Conservation (phyloP, 768 basidiomycete genomes). For the Pleurotus giganteus region DNA sequence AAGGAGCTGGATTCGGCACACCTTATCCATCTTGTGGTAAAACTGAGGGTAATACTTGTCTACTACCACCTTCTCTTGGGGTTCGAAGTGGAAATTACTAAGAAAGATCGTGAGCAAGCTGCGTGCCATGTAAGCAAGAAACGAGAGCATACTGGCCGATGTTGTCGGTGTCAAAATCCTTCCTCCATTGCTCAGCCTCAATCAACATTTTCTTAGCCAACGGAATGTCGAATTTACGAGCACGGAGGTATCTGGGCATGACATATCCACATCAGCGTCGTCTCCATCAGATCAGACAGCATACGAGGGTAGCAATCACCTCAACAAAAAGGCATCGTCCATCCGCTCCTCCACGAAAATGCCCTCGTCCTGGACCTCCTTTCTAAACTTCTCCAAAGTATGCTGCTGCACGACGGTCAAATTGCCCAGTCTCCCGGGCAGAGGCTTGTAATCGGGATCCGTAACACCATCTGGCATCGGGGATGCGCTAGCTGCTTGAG, state of each 20-base stretch:
- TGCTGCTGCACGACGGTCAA: conserved; percentile 60
- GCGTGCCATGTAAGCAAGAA: neutral
- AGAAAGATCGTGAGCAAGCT: neutral
- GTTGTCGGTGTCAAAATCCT: conserved; percentile 79
- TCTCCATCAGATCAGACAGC: neutral
- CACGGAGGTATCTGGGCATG: conserved; percentile 75
- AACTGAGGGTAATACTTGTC: conserved; percentile 94
- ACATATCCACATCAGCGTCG: neutral
- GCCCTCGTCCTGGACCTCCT: conserved; percentile 59
- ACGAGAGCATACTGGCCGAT: conserved; percentile 53
- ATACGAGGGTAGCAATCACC: conserved; percentile 34
- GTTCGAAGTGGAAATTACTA: conserved; percentile 85
- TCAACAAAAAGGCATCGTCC: conserved; percentile 68
- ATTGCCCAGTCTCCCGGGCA: conserved; percentile 79
- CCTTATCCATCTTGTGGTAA: conserved; percentile 96
- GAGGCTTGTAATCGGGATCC: conserved; percentile 62
- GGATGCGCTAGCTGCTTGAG: conserved; percentile 47
- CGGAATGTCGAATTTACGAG: conserved; percentile 85
- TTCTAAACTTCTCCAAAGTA: conserved; percentile 66
- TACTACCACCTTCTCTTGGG: conserved; percentile 61
- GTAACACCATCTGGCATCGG: conserved; percentile 58
- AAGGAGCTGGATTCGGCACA: conserved; percentile 23
- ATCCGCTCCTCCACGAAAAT: conserved; percentile 61
- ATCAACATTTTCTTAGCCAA: conserved; percentile 85
- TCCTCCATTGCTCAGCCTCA: conserved; percentile 85